These are phyloP conservation scores for Nelumbo lutea DNA, from an alignment of 164 flowering plant genomes.

Conservation along the genomic window DNA sequence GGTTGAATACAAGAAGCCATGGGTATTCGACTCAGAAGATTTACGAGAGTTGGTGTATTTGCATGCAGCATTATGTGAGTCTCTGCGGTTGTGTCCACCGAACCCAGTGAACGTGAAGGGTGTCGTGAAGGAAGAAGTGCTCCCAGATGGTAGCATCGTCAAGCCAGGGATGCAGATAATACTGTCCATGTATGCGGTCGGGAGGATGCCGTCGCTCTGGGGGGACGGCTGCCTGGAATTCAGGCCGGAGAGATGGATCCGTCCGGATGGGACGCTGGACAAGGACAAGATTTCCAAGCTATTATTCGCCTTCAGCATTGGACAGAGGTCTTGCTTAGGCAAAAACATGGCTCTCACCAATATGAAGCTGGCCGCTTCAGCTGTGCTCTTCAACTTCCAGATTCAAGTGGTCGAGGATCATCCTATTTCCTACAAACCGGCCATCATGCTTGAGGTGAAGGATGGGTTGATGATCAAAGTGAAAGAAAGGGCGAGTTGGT, in stretches of 20 bases:
- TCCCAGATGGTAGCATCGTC: slow-evolving; percentile 38
- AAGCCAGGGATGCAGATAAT: slow-evolving; percentile 19
- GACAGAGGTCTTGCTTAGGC: slow-evolving; percentile 47
- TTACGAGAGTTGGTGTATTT: slow-evolving; percentile 25
- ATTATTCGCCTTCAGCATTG: slow-evolving; percentile 38
- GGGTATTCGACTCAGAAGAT: slow-evolving; percentile 13
- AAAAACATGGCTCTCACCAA: slow-evolving; percentile 30
- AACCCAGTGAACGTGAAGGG: slow-evolving; percentile 34
- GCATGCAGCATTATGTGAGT: slow-evolving; percentile 40
- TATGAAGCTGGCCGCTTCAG: slow-evolving; percentile 37
- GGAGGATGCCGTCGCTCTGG: slow-evolving; percentile 40
- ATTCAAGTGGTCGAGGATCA: slow-evolving; percentile 31
- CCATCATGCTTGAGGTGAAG: slow-evolving; percentile 38
- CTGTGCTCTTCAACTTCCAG: slow-evolving; percentile 23
- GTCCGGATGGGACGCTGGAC: slow-evolving; percentile 12
- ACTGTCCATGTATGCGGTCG: slow-evolving; percentile 28
- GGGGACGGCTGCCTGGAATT: slow-evolving; percentile 47
- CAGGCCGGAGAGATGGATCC: slow-evolving; percentile 56
- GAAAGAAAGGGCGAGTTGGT: slow-evolving; percentile 2
- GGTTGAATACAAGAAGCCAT: neutral
- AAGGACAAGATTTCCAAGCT: slow-evolving; percentile 25
- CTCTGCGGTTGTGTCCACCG: slow-evolving; percentile 45
- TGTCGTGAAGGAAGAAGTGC: slow-evolving; percentile 16
- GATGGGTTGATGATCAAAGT: slow-evolving; percentile 37
- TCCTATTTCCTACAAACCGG: slow-evolving; percentile 14